These are phyloP conservation scores for Cercospora berteroae DNA, from an alignment of 2,329 filamentous ascomycete species.

Conservation along the genomic window DNA sequence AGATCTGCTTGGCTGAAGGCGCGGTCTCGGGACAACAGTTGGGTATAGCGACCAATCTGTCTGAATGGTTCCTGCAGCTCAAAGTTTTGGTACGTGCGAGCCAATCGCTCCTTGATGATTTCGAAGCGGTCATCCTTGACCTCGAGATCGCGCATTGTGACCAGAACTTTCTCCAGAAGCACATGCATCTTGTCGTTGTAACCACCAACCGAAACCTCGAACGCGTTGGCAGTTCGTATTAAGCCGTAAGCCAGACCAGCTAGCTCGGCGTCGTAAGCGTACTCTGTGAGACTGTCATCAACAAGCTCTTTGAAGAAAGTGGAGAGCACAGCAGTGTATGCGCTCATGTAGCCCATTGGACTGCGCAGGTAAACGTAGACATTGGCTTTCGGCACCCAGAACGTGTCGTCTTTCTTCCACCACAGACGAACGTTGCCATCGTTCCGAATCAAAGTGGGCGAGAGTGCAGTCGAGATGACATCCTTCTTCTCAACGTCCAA, in stretches of 20 bases:
- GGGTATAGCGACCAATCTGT: slow-evolving; percentile 79
- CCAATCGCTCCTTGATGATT: slow-evolving; percentile 82
- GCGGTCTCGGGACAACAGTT: slow-evolving; percentile 74
- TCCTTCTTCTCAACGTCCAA: slow-evolving; percentile 95
- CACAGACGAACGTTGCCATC: slow-evolving; percentile 78
- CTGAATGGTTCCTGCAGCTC: slow-evolving; percentile 85
- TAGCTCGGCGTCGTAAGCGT: slow-evolving; percentile 92
- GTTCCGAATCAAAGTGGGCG: slow-evolving; percentile 80
- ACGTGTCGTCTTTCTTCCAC: slow-evolving; percentile 98
- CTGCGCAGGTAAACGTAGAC: slow-evolving; percentile 77
- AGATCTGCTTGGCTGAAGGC: slow-evolving; percentile 78
- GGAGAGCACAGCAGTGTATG: slow-evolving; percentile 73
- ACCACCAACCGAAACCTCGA: slow-evolving; percentile 72
- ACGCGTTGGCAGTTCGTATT: slow-evolving; percentile 66
- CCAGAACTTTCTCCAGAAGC: slow-evolving; percentile 81
- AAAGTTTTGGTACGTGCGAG: slow-evolving; percentile 77
- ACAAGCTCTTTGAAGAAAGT: slow-evolving; percentile 82
- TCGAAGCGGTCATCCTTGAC: slow-evolving; percentile 85
- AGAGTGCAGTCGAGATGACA: slow-evolving; percentile 68
- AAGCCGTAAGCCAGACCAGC: slow-evolving; percentile 83
- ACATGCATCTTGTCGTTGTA: slow-evolving; percentile 97
- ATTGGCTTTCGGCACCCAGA: slow-evolving; percentile 96
- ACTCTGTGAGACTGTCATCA: slow-evolving; percentile 83
- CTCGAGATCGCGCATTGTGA: slow-evolving; percentile 78
- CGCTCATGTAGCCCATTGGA: slow-evolving; percentile 74